Base-by-base conservation (phyloP, 208 protist genomes). In the Leishmania gerbilli region DNA sequence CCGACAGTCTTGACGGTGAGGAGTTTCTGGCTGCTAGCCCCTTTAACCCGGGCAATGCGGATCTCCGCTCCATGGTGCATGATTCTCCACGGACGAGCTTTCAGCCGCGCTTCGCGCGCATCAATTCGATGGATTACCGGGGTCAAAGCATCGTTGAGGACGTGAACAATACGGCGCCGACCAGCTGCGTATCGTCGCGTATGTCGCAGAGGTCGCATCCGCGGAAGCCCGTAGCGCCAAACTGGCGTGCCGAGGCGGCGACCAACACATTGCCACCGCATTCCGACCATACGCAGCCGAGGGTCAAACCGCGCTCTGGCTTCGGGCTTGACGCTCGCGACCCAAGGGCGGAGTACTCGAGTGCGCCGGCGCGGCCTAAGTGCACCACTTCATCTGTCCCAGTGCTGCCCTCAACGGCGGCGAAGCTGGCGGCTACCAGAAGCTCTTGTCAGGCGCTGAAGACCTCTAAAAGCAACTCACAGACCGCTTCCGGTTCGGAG, bases 51-150 rank as follows among this genome's bases (percentile, higher is more conserved):
- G 34, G 65, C 27, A 79, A 77, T 58, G 51, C 76, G 8, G 55
- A 62, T 21, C 40, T 65, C 34, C 77, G 71, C 1, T 49, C 65
- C 11, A 56, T 15, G 56, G 40, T 21, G 45, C 60, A 37, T 24
- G 58, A 34, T 4, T 69, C 71, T 9, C 74, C 68, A 5, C 82
- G 74, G 1, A 58, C 42, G 19, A 53, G 27, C 1, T 79, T 85
- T 34, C 71, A 82, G 40, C 42, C 82, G 11, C 1, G 64, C n/a
- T 85, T 81, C 27, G 75, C 17, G 17, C 82, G 82, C n/a, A 49
- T 85, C 42, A 42, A 82, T 58, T 81, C 77, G 27, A 85, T 85
- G 82, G 82, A 53, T 6, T 85, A 82, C 64, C 49, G 31, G 53
- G 82, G 77, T 2, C 60, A 56, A 13, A 56, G 67, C 37, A 85